Evolutionary conservation across 148 eudicot species (phyloP), one percentile per base, ranked within the genome.

Genomic region (Selenicereus undatus): DNA sequence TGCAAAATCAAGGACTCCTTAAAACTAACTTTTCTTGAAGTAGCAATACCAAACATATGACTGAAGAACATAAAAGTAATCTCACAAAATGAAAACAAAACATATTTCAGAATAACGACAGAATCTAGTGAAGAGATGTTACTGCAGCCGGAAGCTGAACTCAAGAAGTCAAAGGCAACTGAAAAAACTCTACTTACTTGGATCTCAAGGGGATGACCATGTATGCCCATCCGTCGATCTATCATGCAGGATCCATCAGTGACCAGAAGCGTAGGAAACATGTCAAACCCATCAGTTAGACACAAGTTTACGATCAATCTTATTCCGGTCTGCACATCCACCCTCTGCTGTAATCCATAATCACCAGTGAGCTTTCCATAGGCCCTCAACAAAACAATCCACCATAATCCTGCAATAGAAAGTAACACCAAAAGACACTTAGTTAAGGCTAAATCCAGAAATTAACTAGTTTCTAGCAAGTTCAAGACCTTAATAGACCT

Each of bases 241-340:
- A 95, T 95, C 98, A 95, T 95, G 77, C 98, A 95, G 64, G 98
- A 95, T 45, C 98, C 98, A 90, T 95, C 97, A 78, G 98, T 95
- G 82, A 93, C 98, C 43, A 95, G 86, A 70, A 95, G 89, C 73
- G 98, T 88, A 79, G 98, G 98, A 84, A 95, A 95, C 98, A 95
- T 95, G 84, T 95, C 98, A 76, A 95, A 95, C 52, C 98, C 98
- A 87, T 95, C 98, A 65, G 97, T 88, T 65, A 95, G 83, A 75
- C 98, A 95, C 83, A 95, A 81, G 80, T 91, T 93, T 58, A 95
- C 16, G 72, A 95, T 90, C 64, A 95, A 87, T 79, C 90, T 89
- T 60, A 95, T 91, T 79, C 97, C 98, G 3, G 97, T 95, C 83
- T 95, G 98, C 30, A 93, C 94, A 74, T 95, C 98, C 80, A 93